These are phyloP conservation scores for Pichia kluyveri DNA, from an alignment of 805 yeast genomes.

Conservation along the genomic window DNA sequence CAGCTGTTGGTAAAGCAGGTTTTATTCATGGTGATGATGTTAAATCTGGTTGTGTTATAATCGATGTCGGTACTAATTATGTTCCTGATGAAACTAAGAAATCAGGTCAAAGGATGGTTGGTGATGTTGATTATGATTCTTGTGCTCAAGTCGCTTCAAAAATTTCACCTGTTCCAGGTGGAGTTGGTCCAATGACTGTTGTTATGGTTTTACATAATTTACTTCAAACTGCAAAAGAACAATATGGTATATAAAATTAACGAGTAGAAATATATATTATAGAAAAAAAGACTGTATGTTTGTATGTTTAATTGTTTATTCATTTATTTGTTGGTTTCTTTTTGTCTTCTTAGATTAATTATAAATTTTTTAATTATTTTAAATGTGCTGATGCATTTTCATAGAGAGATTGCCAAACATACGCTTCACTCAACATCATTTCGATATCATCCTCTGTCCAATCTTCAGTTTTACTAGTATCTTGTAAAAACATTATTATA, in stretches of 20 bases:
- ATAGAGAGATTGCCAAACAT: constrained; percentile 90
- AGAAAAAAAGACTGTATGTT: too few species aligned
- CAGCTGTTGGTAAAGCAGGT: constrained; percentile 84
- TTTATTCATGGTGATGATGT: constrained; percentile 84
- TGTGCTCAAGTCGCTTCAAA: constrained; percentile 55
- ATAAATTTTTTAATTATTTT: constrained; percentile 21
- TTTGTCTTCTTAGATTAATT: too few species aligned
- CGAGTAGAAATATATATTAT: too few species aligned
- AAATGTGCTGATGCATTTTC: constrained; percentile 87
- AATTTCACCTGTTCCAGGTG: constrained; percentile 97
- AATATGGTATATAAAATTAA: constrained; percentile 11
- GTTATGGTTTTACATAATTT: constrained; percentile 90
- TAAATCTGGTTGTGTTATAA: constrained; percentile 74
- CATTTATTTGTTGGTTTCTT: neutral
- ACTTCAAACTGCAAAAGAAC: constrained; percentile 54
- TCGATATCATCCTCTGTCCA: constrained; percentile 92
- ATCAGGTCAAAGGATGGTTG: constrained; percentile 80
- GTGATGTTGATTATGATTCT: constrained; percentile 81
- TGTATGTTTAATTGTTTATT: neutral
- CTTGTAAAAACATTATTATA: constrained; percentile 82
- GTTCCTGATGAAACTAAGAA: constrained; percentile 65
- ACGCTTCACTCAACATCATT: constrained; percentile 88
- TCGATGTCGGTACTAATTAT: constrained; percentile 94
- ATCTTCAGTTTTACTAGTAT: constrained; percentile 63
- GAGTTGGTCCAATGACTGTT: constrained; percentile 99